Percentiles rank a stretch among this genome's conserved stretches.
phyloP scores from a whole-genome alignment of 257 asterid genomes.

The Rauvolfia tetraphylla region DNA sequence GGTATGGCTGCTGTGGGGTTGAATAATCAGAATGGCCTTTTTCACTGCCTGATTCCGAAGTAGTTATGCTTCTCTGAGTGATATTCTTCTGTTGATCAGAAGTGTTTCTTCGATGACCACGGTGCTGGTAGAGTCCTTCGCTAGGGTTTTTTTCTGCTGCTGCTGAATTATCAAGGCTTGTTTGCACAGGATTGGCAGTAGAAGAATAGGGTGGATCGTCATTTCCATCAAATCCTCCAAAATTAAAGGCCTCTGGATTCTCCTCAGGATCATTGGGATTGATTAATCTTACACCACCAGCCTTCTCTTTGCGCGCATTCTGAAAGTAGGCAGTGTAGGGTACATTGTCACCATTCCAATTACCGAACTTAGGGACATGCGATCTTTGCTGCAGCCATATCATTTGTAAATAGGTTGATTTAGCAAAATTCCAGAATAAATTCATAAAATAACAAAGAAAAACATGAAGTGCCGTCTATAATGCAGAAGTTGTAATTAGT shows the following conservation, averaged over 20 bases:
- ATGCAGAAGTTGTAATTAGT: too few species aligned
- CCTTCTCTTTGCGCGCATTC: conserved; percentile 58
- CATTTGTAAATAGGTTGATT: not conserved
- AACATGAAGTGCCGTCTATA: too few species aligned
- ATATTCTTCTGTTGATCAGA: conserved; percentile 26
- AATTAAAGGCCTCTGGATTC: conserved; percentile 58
- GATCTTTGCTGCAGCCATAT: conserved; percentile 36
- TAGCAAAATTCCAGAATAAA: not conserved
- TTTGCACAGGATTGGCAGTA: not conserved
- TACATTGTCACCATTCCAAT: conserved; percentile 67
- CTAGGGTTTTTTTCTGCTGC: conserved; percentile 13
- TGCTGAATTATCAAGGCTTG: not conserved
- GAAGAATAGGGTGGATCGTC: not conserved
- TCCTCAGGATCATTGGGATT: conserved; percentile 84
- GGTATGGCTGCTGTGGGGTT: conserved; percentile 13
- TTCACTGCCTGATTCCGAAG: conserved; percentile 38
- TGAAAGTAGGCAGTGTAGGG: conserved; percentile 77
- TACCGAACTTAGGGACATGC: conserved; percentile 72
- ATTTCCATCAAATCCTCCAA: conserved; percentile 14
- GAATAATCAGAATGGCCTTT: conserved; percentile 26
- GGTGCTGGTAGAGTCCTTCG: not conserved
- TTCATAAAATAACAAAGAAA: not conserved
- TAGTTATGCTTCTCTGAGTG: conserved; percentile 16
- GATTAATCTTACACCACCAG: conserved; percentile 38
- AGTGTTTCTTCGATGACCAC: conserved; percentile 23